A percentile compares a stretch with the other conserved stretches of the same genome.
These are phyloP conservation scores for Moesziomyces sp. DNA, from an alignment of 1,284 basidiomycete genomes.

Conservation along the genomic window DNA sequence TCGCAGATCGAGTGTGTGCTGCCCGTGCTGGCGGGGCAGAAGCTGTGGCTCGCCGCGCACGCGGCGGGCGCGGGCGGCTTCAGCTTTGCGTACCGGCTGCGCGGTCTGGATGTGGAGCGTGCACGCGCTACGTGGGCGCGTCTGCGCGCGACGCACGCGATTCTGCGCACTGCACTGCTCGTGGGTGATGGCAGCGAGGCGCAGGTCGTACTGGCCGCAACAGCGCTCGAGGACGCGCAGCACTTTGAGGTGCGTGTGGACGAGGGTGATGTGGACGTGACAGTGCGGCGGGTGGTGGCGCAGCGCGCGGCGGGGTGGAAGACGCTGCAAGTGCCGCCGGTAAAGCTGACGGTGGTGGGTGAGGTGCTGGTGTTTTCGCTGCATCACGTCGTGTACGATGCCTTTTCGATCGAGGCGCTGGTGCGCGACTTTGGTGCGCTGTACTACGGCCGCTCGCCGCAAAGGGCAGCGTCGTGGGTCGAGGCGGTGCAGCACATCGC, in stretches of 20 bases:
- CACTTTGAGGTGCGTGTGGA: constrained; percentile 13
- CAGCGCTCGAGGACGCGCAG: not conserved
- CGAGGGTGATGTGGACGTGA: not conserved
- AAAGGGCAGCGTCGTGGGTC: constrained; percentile 23
- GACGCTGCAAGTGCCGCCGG: constrained; percentile 19
- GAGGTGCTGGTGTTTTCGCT: constrained; percentile 54
- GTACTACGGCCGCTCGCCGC: constrained; percentile 24
- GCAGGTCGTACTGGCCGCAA: constrained; percentile 38
- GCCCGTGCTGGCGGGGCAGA: constrained; percentile 55
- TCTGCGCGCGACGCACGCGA: constrained; percentile 46
- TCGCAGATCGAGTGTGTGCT: constrained; percentile 45
- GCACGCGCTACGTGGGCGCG: not conserved
- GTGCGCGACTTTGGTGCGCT: constrained; percentile 48
- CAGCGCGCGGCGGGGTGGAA: constrained; percentile 28
- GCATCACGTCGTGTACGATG: constrained; percentile 64
- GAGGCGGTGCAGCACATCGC: constrained; percentile 25
- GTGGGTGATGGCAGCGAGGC: constrained; percentile 18
- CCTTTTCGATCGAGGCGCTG: constrained; percentile 56
- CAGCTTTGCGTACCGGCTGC: constrained; percentile 51
- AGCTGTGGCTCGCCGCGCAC: constrained; percentile 39
- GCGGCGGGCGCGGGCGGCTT: constrained; percentile 37
- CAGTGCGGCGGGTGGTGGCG: constrained; percentile 11
- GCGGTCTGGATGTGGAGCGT: not conserved
- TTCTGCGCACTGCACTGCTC: constrained; percentile 57
- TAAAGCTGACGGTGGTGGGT: constrained; percentile 32